phyloP scores from a whole-genome alignment of 805 yeast species.

The Clavispora phyllophila region DNA sequence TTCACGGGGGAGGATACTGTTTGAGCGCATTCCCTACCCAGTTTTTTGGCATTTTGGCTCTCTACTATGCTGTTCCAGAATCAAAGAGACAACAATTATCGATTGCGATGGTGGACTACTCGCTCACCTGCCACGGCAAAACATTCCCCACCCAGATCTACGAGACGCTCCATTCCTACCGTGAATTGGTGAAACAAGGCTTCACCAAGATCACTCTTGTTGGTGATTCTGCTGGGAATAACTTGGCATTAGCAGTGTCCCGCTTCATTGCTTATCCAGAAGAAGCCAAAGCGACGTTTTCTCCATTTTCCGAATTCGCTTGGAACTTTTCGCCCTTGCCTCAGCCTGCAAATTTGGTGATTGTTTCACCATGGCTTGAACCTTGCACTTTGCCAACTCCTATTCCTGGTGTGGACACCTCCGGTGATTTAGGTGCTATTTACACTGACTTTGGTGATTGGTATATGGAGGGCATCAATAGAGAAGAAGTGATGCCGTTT shows the following conservation, averaged over 20 bases:
- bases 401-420: constrained; percentile 18
- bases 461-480: constrained; percentile 20
- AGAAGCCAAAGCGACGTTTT: constrained; percentile 22
- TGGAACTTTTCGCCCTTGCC: constrained; percentile 18
- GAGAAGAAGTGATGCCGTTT: constrained; percentile 13
- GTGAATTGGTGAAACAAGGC: constrained; percentile 10
- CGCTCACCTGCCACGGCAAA: constrained; percentile 17
- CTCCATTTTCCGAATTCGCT: constrained; percentile 14
- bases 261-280: constrained; percentile 27
- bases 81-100: constrained; percentile 13
- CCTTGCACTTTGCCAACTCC: constrained; percentile 23
- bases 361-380: constrained; percentile 34
- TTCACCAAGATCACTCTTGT: constrained; percentile 9
- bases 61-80: constrained; percentile 17
- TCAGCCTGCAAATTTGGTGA: constrained; percentile 25
- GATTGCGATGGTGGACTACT: constrained; percentile 20
- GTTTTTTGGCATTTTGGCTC: constrained; percentile 19
- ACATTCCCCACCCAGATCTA: constrained; percentile 23
- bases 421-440: constrained; percentile 31
- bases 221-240: constrained; percentile 13
- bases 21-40: constrained; percentile 20
- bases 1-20: constrained; percentile 26
- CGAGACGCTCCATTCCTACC: constrained; percentile 16
- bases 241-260: constrained; percentile 11
- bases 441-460: constrained; percentile 28